phyloP scores from a whole-genome alignment of 148 eudicot species.

The Selenicereus undatus region DNA sequence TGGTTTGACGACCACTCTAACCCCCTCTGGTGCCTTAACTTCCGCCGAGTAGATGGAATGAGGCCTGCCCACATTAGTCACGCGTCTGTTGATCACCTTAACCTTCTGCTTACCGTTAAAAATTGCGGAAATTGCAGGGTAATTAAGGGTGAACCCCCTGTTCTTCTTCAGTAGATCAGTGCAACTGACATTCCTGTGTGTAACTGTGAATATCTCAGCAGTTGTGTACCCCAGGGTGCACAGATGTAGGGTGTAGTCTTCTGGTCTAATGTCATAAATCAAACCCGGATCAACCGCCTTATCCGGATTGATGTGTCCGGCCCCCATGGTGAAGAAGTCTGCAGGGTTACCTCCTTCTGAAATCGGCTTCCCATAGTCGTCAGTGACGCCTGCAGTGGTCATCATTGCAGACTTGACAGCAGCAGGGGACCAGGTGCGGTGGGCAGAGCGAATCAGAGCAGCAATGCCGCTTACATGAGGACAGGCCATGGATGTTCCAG shows the following conservation, averaged over 20 bases:
- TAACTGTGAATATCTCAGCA: constrained; percentile 66
- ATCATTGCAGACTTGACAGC: constrained; percentile 78
- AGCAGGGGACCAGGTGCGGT: constrained; percentile 87
- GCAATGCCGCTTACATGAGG: constrained; percentile 94
- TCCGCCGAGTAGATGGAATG: constrained; percentile 70
- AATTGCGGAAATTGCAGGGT: constrained; percentile 73
- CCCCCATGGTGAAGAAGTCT: constrained; percentile 52
- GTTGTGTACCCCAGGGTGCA: constrained; percentile 62
- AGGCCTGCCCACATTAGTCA: constrained; percentile 85
- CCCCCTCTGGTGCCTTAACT: constrained; percentile 69
- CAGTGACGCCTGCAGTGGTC: constrained; percentile 72
- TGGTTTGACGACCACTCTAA: constrained; percentile 61
- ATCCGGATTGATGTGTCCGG: constrained; percentile 81
- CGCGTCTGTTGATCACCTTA: constrained; percentile 46
- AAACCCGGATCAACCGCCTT: constrained; percentile 79
- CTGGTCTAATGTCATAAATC: constrained; percentile 71
- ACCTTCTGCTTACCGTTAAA: constrained; percentile 48
- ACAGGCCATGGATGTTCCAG: constrained; percentile 97
- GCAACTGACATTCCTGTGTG: constrained; percentile 81
- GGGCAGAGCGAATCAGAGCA: constrained; percentile 66
- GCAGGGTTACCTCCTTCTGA: constrained; percentile 75
- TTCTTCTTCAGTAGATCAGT: constrained; percentile 39
- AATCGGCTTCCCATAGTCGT: constrained; percentile 64
- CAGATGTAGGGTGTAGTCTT: constrained; percentile 69
- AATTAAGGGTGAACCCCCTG: constrained; percentile 76